These are phyloP conservation scores for Solanum medicagineum DNA, from an alignment of 257 asterid species.

Conservation along the genomic window DNA sequence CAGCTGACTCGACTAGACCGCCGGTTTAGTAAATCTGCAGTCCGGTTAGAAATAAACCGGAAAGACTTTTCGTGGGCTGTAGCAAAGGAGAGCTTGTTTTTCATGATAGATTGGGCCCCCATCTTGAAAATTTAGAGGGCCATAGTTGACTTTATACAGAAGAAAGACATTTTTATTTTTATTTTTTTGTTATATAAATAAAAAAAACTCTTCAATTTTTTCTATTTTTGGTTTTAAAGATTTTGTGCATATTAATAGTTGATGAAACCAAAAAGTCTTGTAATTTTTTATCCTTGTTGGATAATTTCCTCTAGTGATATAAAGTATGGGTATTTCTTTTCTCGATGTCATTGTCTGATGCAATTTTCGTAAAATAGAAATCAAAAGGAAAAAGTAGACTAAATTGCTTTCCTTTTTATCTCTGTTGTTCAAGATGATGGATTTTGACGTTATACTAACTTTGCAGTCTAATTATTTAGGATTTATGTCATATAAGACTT, in stretches of 20 bases:
- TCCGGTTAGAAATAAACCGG: background rate
- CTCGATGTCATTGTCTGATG: background rate
- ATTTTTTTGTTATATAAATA: background rate
- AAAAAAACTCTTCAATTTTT: background rate
- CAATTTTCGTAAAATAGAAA: background rate
- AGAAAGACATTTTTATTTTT: background rate
- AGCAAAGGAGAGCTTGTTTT: background rate
- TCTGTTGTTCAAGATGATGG: background rate
- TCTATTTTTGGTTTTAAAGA: background rate
- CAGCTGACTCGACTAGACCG: constrained; percentile 12
- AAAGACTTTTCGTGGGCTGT: background rate
- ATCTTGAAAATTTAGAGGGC: background rate
- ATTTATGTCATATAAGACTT: too few relatives aligned
- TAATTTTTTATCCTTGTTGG: background rate
- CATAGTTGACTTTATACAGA: background rate
- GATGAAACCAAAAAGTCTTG: background rate
- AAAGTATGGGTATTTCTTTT: background rate
- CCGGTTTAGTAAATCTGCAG: constrained; percentile 21
- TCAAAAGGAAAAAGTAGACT: background rate
- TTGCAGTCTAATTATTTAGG: too few relatives aligned
- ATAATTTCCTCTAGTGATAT: background rate
- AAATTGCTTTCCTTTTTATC: background rate
- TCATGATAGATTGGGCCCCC: constrained; percentile 1
- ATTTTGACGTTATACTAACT: too few relatives aligned
- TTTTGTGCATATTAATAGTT: background rate